Evolutionary conservation across 1,284 basidiomycete species (phyloP).

Genomic region (Apiotrichum sp.): DNA sequence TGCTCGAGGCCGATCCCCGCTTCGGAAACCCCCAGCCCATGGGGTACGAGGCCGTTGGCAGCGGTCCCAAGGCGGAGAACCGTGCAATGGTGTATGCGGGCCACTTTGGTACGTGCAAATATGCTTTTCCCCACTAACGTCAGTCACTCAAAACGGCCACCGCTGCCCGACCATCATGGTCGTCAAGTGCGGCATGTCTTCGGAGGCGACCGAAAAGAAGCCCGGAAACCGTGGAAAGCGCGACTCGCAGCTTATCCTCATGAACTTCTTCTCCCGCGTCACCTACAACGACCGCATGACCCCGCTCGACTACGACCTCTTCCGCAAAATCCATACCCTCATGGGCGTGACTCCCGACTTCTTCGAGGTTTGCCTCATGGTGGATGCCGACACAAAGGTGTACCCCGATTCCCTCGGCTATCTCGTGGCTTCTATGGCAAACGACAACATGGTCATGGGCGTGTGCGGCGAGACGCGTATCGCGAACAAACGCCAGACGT

Average conservation of each 20-base stretch:
- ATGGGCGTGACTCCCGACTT: conserved; percentile 99
- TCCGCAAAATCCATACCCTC: conserved; percentile 89
- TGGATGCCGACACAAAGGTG: conserved; percentile 95
- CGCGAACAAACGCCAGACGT: conserved; percentile 93
- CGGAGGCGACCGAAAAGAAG: conserved; percentile 80
- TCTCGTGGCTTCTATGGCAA: conserved; percentile 95
- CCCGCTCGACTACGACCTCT: conserved; percentile 95
- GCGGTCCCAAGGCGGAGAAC: conserved; percentile 83
- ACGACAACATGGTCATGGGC: conserved; percentile 98
- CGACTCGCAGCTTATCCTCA: conserved; percentile 95
- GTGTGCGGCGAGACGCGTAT: conserved; percentile 98
- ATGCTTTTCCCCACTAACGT: no score
- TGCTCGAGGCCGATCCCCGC: conserved; percentile 87
- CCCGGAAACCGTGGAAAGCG: conserved; percentile 99
- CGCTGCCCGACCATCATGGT: conserved; percentile 92
- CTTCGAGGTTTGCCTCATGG: conserved; percentile 97
- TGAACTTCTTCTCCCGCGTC: conserved; percentile 99
- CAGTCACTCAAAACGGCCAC: conserved; percentile 54
- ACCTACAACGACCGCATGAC: conserved; percentile 99
- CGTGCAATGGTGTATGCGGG: conserved; percentile 98
- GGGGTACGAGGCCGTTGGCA: conserved; percentile 86
- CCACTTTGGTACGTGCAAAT: conserved; percentile 85
- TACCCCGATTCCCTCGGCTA: conserved; percentile 77
- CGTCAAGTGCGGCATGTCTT: conserved; percentile 86
- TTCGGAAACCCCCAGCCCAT: conserved; percentile 96